Evolutionary conservation across 2,329 filamentous ascomycete species (phyloP).

Genomic region (Diaporthe sp.): DNA sequence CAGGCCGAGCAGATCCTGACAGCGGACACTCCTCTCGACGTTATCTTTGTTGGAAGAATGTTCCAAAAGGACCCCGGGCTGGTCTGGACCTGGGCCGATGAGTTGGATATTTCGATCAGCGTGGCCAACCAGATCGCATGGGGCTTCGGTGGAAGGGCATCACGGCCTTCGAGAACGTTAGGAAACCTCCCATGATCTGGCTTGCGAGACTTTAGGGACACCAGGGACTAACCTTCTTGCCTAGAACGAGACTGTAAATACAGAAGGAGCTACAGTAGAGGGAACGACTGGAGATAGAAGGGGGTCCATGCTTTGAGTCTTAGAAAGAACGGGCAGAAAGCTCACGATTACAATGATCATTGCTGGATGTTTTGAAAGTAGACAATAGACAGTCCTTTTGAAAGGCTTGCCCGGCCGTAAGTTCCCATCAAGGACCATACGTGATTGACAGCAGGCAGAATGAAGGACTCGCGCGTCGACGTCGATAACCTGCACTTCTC

Average conservation of each 20-base stretch:
- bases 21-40: conserved; percentile 60
- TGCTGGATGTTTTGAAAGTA: no score
- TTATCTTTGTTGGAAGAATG: conserved; percentile 62
- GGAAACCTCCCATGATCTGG: neutral
- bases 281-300: neutral
- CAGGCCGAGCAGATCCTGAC: conserved; percentile 63
- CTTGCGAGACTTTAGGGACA: neutral
- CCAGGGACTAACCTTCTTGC: neutral
- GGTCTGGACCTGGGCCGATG: conserved; percentile 69
- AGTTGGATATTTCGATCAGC: conserved; percentile 61
- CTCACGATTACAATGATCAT: no score
- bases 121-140: conserved; percentile 68
- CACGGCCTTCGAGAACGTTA: conserved; percentile 34
- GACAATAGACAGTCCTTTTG: neutral
- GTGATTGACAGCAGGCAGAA: no score
- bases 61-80: conserved; percentile 72
- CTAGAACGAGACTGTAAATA: conserved; percentile 8
- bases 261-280: no score
- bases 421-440: no score
- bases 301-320: neutral
- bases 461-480: neutral
- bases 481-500: neutral
- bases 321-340: neutral
- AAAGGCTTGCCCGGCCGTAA: neutral
- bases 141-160: conserved; percentile 61